These are phyloP conservation scores for Aschersonia sp. DNA, from an alignment of 2,329 filamentous ascomycete genomes.

Conservation along the genomic window DNA sequence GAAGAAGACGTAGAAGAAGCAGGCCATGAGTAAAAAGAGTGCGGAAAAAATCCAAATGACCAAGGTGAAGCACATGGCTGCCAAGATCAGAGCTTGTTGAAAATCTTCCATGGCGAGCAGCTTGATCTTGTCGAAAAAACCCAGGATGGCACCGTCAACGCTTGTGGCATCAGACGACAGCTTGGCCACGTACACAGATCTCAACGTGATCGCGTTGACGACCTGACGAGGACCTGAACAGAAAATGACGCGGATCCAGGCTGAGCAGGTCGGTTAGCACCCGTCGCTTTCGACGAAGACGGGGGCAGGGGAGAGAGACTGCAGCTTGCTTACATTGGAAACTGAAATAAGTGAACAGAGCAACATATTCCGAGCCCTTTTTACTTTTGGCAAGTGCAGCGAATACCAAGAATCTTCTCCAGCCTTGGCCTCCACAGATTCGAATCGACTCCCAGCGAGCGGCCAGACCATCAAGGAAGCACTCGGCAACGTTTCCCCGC, in stretches of 20 bases:
- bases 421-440: slow-evolving; percentile 61
- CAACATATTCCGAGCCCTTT: slow-evolving; percentile 80
- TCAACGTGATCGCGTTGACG: slow-evolving; percentile 79
- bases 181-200: slow-evolving; percentile 65
- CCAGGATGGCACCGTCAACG: slow-evolving; percentile 48
- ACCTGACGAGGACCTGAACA: slow-evolving; percentile 87
- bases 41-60: slow-evolving; percentile 78
- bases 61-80: slow-evolving; percentile 84
- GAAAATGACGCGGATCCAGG: slow-evolving; percentile 76
- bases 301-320: not conserved
- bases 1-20: slow-evolving; percentile 73
- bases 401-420: slow-evolving; percentile 83
- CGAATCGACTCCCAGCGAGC: slow-evolving; percentile 73
- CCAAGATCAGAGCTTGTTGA: slow-evolving; percentile 69
- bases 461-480: slow-evolving; percentile 78
- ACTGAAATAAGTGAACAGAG: slow-evolving; percentile 78
- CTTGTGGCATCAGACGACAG: slow-evolving; percentile 39
- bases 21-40: slow-evolving; percentile 58
- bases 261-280: slow-evolving; percentile 21
- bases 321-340: slow-evolving; percentile 38
- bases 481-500: slow-evolving; percentile 75
- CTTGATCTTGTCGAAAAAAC: slow-evolving; percentile 74
- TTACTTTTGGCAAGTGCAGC: slow-evolving; percentile 80
- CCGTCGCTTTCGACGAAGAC: not conserved
- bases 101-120: slow-evolving; percentile 58